Percentiles rank a stretch among this genome's conserved stretches.
These are phyloP conservation scores for Adansonia digitata DNA, from an alignment of 345 rosid species.

Conservation along the genomic window DNA sequence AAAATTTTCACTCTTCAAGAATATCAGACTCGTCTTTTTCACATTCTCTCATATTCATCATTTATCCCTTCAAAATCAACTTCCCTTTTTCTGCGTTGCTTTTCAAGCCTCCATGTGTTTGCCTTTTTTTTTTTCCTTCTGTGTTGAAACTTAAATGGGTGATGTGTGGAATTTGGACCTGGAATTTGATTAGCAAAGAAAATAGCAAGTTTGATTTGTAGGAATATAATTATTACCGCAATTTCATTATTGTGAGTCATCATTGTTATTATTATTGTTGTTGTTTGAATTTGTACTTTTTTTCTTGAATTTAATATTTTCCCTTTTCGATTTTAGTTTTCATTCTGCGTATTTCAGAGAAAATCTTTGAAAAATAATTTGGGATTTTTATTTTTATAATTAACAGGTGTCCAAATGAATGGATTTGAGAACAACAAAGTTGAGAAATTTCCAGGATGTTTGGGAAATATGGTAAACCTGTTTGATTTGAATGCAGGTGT, in stretches of 20 bases:
- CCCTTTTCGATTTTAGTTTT: not conserved
- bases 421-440: slow-evolving; percentile 41
- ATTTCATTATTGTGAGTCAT: slow-evolving; percentile 1
- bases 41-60: not conserved
- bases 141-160: not conserved
- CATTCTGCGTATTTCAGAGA: not conserved
- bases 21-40: not conserved
- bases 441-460: slow-evolving; percentile 66
- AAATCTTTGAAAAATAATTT: not conserved
- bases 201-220: not conserved
- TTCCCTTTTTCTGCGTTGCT: not conserved
- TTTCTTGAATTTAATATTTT: not conserved
- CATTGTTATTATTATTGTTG: not conserved
- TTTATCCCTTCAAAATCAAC: slow-evolving; percentile 4
- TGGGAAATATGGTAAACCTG: slow-evolving; percentile 51
- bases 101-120: not conserved
- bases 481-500: slow-evolving; percentile 60
- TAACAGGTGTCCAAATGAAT: slow-evolving; percentile 59
- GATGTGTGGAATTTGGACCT: not conserved
- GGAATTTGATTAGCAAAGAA: not conserved
- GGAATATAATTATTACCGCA: not conserved
- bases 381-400: slow-evolving; percentile 14
- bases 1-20: not conserved
- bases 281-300: not conserved
- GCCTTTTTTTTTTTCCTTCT: not conserved